A percentile compares a stretch with the other conserved stretches of the same genome.
Evolutionary conservation across 208 protist genomes (phyloP).

Genomic region (Wallacemonas sp.): DNA sequence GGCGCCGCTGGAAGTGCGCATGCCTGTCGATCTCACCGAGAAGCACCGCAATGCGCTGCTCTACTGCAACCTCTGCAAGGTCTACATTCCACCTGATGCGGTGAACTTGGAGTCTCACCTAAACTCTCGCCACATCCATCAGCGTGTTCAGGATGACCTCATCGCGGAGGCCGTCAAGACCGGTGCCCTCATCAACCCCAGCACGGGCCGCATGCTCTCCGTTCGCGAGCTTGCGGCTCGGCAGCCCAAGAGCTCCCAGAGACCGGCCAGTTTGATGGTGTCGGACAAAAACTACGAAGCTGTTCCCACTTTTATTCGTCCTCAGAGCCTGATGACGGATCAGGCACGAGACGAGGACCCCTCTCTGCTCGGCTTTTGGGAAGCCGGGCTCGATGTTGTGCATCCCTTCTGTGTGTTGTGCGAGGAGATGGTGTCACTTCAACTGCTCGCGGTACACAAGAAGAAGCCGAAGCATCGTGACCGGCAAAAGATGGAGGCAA

Average conservation of each 20-base stretch:
- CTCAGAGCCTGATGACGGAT: constrained; percentile 21
- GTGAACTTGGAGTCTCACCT: constrained; percentile 27
- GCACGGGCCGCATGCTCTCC: not conserved
- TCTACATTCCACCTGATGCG: constrained; percentile 26
- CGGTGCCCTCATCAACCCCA: not conserved
- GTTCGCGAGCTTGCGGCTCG: constrained; percentile 8
- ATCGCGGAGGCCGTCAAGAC: constrained; percentile 15
- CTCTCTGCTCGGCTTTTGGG: constrained; percentile 21
- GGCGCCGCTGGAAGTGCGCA: not conserved
- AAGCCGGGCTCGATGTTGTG: constrained; percentile 31
- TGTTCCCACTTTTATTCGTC: constrained; percentile 25
- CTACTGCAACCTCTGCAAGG: constrained; percentile 24
- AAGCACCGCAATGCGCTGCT: constrained; percentile 21
- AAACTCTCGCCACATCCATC: constrained; percentile 5
- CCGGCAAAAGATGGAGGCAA: not conserved
- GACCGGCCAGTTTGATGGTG: constrained; percentile 26
- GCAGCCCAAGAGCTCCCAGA: constrained; percentile 3
- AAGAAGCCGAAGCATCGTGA: constrained; percentile 12
- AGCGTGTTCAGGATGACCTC: constrained; percentile 11
- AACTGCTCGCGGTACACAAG: constrained; percentile 28
- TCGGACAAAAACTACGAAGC: constrained; percentile 23
- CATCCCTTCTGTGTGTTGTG: constrained; percentile 26
- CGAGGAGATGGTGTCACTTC: constrained; percentile 22
- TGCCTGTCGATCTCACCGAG: constrained; percentile 24
- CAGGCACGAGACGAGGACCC: constrained; percentile 9